Evolutionary conservation across 805 yeast genomes (phyloP).

Genomic region (Alloascoidea hylecoeti): DNA sequence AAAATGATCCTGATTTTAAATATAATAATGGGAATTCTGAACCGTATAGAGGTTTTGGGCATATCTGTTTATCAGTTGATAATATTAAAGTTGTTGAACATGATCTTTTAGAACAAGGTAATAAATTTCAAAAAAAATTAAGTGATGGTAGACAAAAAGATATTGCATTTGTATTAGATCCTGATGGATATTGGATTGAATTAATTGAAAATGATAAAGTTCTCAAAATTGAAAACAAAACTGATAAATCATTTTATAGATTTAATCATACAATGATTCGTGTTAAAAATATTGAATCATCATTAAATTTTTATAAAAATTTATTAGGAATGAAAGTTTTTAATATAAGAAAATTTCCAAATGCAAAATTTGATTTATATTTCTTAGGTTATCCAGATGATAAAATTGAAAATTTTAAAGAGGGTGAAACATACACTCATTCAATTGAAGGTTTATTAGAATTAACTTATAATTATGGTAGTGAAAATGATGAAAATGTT

Average conservation of each 20-base stretch:
- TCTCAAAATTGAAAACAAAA: constrained; percentile 23
- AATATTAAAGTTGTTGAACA: constrained; percentile 53
- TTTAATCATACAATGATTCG: constrained; percentile 91
- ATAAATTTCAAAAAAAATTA: constrained; percentile 67
- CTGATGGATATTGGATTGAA: constrained; percentile 96
- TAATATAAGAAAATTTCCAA: constrained; percentile 37
- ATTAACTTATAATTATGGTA: constrained; percentile 92
- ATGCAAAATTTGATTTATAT: constrained; percentile 73
- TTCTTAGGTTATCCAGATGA: constrained; percentile 60
- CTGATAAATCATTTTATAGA: constrained; percentile 25
- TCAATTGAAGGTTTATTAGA: constrained; percentile 63
- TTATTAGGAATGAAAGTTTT: constrained; percentile 72
- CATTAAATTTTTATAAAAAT: constrained; percentile 67
- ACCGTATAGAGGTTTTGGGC: constrained; percentile 88
- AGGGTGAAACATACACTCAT: constrained; percentile 6
- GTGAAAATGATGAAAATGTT: constrained; percentile 66
- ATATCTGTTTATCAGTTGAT: constrained; percentile 78
- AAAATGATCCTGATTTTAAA: constrained; percentile 36
- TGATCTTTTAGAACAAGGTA: constrained; percentile 44
- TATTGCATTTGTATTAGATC: constrained; percentile 91
- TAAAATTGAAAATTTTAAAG: constrained; percentile 15
- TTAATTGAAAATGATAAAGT: constrained; percentile 45
- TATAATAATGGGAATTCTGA: constrained; percentile 75
- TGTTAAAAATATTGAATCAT: constrained; percentile 67
- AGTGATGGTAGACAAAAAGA: constrained; percentile 85